Evolutionary conservation across 257 asterid species (phyloP).

Genomic region (Eustoma russellianum): DNA sequence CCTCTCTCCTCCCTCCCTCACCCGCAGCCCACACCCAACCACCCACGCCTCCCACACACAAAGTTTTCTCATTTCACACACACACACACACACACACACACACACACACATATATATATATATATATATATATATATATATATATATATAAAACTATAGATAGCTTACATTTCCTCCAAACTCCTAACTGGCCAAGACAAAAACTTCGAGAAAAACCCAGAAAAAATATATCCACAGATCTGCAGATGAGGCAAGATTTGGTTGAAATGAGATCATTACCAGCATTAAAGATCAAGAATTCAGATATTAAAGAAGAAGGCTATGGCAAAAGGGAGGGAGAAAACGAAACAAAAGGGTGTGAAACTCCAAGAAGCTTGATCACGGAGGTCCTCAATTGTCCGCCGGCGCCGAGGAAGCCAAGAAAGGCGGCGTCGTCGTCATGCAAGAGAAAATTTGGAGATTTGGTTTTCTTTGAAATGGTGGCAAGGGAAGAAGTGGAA

Average conservation of each 20-base stretch:
- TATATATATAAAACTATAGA: no score
- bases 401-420: constrained; percentile 49
- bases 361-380: constrained; percentile 34
- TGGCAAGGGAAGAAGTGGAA: constrained; percentile 32
- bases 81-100: no score
- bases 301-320: constrained; percentile 6
- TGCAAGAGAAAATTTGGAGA: constrained; percentile 40
- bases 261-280: constrained; percentile 21
- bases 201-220: not conserved
- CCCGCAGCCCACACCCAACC: no score
- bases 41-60: no score
- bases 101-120: no score
- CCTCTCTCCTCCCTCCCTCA: no score
- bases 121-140: no score
- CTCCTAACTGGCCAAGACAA: no score
- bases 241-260: constrained; percentile 19
- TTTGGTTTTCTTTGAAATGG: constrained; percentile 32
- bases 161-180: no score
- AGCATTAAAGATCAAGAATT: constrained; percentile 16
- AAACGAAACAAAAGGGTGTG: constrained; percentile 17
- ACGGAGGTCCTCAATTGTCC: constrained; percentile 41
- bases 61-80: no score
- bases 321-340: not conserved
- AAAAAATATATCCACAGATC: constrained; percentile 38
- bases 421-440: constrained; percentile 21